Evolutionary conservation across 2,329 filamentous ascomycete species (phyloP), one percentile per base, ranked within the genome.

Genomic region (Colletotrichum karsti): DNA sequence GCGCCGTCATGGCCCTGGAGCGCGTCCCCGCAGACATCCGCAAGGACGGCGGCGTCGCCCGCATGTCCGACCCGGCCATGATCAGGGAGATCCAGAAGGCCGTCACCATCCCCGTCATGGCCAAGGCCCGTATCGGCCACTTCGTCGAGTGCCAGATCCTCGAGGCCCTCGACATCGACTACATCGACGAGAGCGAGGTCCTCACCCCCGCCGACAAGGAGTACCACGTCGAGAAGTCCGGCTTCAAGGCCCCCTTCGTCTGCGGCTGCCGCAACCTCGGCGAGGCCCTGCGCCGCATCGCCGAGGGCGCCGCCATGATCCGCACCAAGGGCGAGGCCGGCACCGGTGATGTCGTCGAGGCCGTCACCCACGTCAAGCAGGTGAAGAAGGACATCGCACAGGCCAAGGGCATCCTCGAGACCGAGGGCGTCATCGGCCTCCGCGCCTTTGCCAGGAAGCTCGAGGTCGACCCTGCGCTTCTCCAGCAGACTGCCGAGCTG

Each of bases 121-220:
- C 96, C 71, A 99, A 99, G 85, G 95, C 95, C 24, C 90, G 96
- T 78, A 99, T 98, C 78, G 96, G 96, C 39, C 96, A 99, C 84
- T 95, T 98, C 74, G 95, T 98, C 75, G 96, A 99, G 85, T 98
- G 95, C 85, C 95, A 95, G 91, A 97, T 99, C 83, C 92, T 99
- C 77, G 93, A 98, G 87, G 90, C 93, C 65, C 91, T 98, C 61
- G 95, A 93, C 70, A 92, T 98, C 75, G 96, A 99, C 85, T 99
- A 97, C 85, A 96, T 99, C 74, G 95, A 99, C 82, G 96, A 99
- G 85, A 95, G 92, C 80, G 96, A 99, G 88, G 96, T 99, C 60
- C 89, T 99, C 59, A 99, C 96, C 5, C 95, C 95, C 1, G 96
- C 96, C 72, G 96, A 99, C 80, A 89, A 95, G 77, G 85, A 90